Percentiles rank a stretch among this genome's conserved stretches.
Conservation (phyloP, 495 filamentous ascomycete species). For the Aspergillus sclerotioniger region DNA sequence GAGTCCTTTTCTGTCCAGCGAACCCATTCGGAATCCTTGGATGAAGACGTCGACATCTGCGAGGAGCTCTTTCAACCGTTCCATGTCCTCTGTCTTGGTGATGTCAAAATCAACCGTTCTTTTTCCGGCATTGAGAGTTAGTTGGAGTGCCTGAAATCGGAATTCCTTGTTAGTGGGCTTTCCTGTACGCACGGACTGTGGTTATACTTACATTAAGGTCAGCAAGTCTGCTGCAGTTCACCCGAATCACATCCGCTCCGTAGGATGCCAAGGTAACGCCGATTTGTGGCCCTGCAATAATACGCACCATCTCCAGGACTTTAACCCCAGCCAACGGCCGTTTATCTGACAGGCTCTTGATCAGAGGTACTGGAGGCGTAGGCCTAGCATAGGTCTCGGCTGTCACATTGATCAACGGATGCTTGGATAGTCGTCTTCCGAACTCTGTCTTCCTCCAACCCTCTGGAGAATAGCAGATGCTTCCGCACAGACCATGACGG, state of each 20-base stretch:
- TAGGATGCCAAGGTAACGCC: constrained; percentile 53
- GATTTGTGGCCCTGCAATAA: constrained; percentile 60
- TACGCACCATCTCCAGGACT: constrained; percentile 57
- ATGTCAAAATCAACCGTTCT: constrained; percentile 54
- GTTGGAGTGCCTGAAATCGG: constrained; percentile 32
- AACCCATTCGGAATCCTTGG: constrained; percentile 55
- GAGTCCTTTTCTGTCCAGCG: constrained; percentile 52
- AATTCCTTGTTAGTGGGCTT: not conserved
- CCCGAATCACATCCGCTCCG: constrained; percentile 60
- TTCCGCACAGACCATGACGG: constrained; percentile 30
- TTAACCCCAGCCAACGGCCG: constrained; percentile 57
- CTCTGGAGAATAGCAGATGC: constrained; percentile 32
- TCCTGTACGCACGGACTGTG: not conserved
- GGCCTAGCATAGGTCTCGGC: constrained; percentile 24
- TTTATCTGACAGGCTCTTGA: constrained; percentile 10
- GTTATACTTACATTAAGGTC: constrained; percentile 38
- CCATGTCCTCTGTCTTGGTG: constrained; percentile 39
- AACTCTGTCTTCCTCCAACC: constrained; percentile 34
- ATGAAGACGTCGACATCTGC: constrained; percentile 55
- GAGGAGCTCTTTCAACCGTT: constrained; percentile 43
- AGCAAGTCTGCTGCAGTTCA: constrained; percentile 53
- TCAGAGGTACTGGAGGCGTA: constrained; percentile 17
- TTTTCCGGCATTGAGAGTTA: constrained; percentile 53
- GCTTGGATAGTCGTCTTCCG: constrained; percentile 22
- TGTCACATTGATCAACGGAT: constrained; percentile 26